Evolutionary conservation across 768 basidiomycete species (phyloP), one percentile per base, ranked within the genome.

Genomic region (Stropharia rugosoannulata): DNA sequence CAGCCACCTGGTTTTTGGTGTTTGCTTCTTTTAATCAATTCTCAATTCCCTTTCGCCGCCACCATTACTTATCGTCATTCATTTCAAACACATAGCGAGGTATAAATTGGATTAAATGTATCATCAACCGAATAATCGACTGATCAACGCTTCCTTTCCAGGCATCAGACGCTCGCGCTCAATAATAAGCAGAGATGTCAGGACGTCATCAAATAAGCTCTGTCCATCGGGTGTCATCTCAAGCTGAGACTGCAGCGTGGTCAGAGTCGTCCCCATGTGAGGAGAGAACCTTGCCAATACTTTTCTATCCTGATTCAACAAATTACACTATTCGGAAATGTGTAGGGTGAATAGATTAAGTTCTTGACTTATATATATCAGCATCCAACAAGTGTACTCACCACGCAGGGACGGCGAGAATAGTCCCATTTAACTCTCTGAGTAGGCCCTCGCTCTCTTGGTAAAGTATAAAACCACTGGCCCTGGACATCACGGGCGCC

Each of bases 111-210:
- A 22, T 22, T 22, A 22, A 4, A 22, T 22, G 4, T 4, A 22
- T 22, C 22, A 22, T 22, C 22, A 22, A 22, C 22, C 22, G 22
- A 22, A 4, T 4, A 22, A 1, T 22, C 22, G 22, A 22, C 22
- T 22, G 2, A 22, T 22, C 1, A 22, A 22, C 4, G 4, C 40
- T 5, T 22, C 38, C 12, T 35, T 52, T 1, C 16, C 37, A 3
- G 51, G 51, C 15, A 39, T 25, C 51, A 52, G 22, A 19, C 51
- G 37, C 51, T 27, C 22, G 11, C 51, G 39, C 39, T 62, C 61
- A 18, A 63, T 53, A n/a, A 63, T 47, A 18, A 59, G 46, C 12
- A 65, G 50, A 19, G 62, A 59, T 44, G 63, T 50, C 4, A 63
- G n/a, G 16, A 65, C 54, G 44, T 63, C 56, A n/a, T 65, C 64